Base-by-base conservation (phyloP, 768 basidiomycete species). In the Pulveroboletus sp. region DNA sequence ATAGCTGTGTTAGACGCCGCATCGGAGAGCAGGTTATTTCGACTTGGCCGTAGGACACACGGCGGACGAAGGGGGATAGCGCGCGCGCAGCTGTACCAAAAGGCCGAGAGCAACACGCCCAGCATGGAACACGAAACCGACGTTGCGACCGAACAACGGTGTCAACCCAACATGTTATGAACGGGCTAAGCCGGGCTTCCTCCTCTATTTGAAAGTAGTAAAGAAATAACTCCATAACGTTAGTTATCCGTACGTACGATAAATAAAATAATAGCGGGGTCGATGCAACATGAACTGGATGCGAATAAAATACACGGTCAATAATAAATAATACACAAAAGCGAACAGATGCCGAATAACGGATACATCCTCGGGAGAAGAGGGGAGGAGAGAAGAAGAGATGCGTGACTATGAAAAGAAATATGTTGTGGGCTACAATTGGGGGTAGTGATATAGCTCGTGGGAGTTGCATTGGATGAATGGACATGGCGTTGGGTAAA, bases 281-380 rank as follows among this genome's bases (percentile, higher is more conserved):
- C 33, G 34, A 16, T 19, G 25, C n/a, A 25, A 24, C 6, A 23
- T 31, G 47, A 51, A 43, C 24, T 17, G 35, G 43, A 52, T 53
- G 62, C 40, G 44, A 63, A 58, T 43, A 43, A 54, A 54, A 49
- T 56, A 55, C 57, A 56, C 40, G 37, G 37, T 53, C 43, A 36
- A 61, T 61, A 44, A 38, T 6, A 35, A 29, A 42, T 19, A 45
- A 14, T 25, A 19, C 25, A n/a, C 33, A 29, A 53, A 19, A 21
- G 32, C 48, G 21, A 48, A 40, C 36, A 31, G 32, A 51, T 21
- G 36, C 31, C 35, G 32, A 40, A 23, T 54, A 50, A 45, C 50
- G 31, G 53, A 59, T 64, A 57, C 60, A 64, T 23, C 32, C 23
- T 42, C 44, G 40, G 20, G 14, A 12, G 4, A 37, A 38, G n/a